phyloP scores from a whole-genome alignment of 768 basidiomycete genomes.

The Hericium erinaceus region DNA sequence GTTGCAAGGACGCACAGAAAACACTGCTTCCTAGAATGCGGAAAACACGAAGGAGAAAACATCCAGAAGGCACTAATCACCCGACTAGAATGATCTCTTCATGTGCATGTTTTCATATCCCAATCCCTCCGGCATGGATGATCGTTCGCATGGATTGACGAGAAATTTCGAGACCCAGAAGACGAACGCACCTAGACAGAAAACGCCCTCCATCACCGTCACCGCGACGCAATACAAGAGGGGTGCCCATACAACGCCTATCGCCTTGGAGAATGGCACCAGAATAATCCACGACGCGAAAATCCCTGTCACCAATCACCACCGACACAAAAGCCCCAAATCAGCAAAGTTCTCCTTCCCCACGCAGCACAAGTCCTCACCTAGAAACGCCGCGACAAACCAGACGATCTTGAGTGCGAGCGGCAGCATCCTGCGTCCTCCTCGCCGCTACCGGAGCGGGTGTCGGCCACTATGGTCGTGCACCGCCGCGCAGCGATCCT shows the following conservation, averaged over 20 bases:
- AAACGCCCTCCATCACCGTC: constrained; percentile 43
- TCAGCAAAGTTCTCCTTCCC: background rate
- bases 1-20: background rate
- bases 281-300: constrained; percentile 32
- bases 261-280: constrained; percentile 33
- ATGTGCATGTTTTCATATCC: too few species aligned
- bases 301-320: background rate
- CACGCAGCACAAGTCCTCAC: background rate
- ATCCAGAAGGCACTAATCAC: background rate
- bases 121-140: too few species aligned
- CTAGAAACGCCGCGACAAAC: constrained; percentile 8
- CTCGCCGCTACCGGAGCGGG: background rate
- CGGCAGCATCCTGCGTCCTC: constrained; percentile 6
- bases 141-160: background rate
- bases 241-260: constrained; percentile 39
- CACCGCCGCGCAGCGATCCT: background rate
- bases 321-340: background rate
- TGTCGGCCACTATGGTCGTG: background rate
- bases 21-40: too few species aligned
- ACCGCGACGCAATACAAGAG: constrained; percentile 39
- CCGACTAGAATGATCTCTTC: too few species aligned
- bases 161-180: background rate
- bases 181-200: constrained; percentile 44
- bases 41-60: background rate
- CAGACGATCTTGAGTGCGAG: constrained; percentile 12